Conservation (phyloP, 192 early-diverging fungal genomes). For the Coemansia sp. region DNA sequence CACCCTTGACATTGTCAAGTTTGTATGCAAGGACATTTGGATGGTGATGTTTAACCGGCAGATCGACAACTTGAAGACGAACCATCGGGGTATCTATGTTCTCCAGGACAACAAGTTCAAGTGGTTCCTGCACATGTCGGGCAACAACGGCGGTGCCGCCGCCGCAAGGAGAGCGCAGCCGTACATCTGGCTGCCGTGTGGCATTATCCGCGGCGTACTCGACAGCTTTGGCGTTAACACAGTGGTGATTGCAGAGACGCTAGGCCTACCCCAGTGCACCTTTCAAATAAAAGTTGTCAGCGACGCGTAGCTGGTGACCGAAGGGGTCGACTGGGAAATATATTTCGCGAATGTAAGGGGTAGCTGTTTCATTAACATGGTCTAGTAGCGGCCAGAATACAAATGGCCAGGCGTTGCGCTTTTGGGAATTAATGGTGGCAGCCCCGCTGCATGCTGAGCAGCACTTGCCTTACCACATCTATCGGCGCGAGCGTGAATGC, state of each 20-base stretch:
- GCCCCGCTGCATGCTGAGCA: constrained; percentile 24
- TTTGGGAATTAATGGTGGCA: not conserved
- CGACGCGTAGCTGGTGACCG: constrained; percentile 10
- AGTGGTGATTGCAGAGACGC: constrained; percentile 86
- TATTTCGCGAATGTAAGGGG: not conserved
- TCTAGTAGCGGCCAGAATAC: not conserved
- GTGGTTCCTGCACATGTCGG: constrained; percentile 93
- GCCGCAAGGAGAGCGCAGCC: constrained; percentile 76
- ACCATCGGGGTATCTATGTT: constrained; percentile 96
- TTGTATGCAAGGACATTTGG: constrained; percentile 99
- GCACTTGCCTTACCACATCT: constrained; percentile 38
- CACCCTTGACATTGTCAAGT: constrained; percentile 96
- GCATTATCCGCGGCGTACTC: constrained; percentile 90
- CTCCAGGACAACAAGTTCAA: constrained; percentile 96
- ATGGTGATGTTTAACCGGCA: constrained; percentile 93
- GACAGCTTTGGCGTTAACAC: constrained; percentile 84
- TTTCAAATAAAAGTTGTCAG: constrained; percentile 52
- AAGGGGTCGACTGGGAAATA: not conserved
- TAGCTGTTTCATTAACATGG: not conserved
- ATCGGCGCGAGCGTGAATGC: constrained; percentile 78
- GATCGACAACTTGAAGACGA: constrained; percentile 98
- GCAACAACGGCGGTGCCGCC: constrained; percentile 72
- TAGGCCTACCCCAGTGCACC: constrained; percentile 77
- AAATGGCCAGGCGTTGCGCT: not conserved
- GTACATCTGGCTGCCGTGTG: constrained; percentile 96